Base-by-base conservation (phyloP, 208 protist genomes). In the Trypanosomatidae sp. region DNA sequence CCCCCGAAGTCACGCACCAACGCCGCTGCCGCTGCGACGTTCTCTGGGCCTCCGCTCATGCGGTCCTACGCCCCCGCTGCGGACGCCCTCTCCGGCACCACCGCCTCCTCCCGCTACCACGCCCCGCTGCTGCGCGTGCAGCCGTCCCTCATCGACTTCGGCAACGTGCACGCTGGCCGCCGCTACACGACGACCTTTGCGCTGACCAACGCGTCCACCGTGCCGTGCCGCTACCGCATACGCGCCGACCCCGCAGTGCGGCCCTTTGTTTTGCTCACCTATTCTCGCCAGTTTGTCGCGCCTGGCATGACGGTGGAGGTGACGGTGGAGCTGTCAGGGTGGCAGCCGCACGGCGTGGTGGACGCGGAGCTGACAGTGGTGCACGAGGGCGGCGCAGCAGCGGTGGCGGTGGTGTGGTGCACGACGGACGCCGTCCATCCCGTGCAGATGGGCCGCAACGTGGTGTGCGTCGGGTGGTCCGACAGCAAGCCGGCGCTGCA, bases 191-290 rank as follows among this genome's bases (percentile, higher is more conserved):
- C 84, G 49, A 69, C 71, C 6, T 47, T 93, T 10, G 58, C 56
- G 41, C 41, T 96, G 22, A 92, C 89, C 1, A 96, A 96, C 82
- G 82, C 79, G 25, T 92, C 88, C 1, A 93, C 81, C 9, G 88
- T 93, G 30, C 89, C 92, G 13, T 96, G 92, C 65, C 92, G 92
- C 59, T 94, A 93, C 64, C 87, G 92, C 7, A 58, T 93, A 8
- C 79, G 79, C 2, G 47, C 82, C 28, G 65, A 70, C 36, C 7
- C 74, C 2, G 76, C 68, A 28, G 52, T 66, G 47, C 83, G 85
- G 43, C 53, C 44, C 10, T 79, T 76, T 19, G 12, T 96, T 5
- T 55, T 52, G 17, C 52, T 93, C 19, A 25, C 81, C 62, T 94
- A 94, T 69, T 81, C 84, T 1, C 87, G 83, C 43, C 87, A 90